phyloP scores from a whole-genome alignment of 805 yeast genomes.

The Candida stauntonica region DNA sequence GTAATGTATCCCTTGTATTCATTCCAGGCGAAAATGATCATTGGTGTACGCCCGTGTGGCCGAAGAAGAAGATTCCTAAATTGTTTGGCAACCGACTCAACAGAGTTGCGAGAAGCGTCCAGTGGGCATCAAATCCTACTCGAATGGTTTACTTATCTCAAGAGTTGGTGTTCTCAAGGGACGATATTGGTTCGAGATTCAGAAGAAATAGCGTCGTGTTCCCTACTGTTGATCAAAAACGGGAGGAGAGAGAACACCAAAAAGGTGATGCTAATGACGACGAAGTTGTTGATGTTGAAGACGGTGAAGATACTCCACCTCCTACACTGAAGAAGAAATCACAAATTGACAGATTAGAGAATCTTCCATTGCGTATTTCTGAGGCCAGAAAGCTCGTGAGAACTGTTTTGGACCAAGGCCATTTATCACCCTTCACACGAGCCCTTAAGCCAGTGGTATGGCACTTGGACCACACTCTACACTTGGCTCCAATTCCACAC shows the following conservation, averaged over 20 bases:
- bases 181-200: constrained; percentile 66
- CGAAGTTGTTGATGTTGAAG: background rate
- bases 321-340: constrained; percentile 8
- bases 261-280: constrained; percentile 3
- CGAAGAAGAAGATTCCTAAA: constrained; percentile 67
- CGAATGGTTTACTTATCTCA: constrained; percentile 76
- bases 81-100: constrained; percentile 66
- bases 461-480: constrained; percentile 63
- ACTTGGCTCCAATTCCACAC: constrained; percentile 77
- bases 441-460: constrained; percentile 60
- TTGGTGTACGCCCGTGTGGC: constrained; percentile 81
- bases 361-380: constrained; percentile 41
- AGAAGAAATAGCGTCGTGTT: constrained; percentile 65
- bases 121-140: constrained; percentile 74
- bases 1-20: constrained; percentile 56
- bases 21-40: constrained; percentile 93
- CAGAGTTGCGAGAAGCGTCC: constrained; percentile 48
- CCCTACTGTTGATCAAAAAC: constrained; percentile 31
- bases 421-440: constrained; percentile 72
- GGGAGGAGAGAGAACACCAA: constrained; percentile 21
- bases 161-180: constrained; percentile 72
- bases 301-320: background rate
- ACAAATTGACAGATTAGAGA: constrained; percentile 31
- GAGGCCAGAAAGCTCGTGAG: constrained; percentile 71
- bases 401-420: constrained; percentile 84